These are phyloP conservation scores for Verticillium klebahnii DNA, from an alignment of 2,329 filamentous ascomycete genomes.

Conservation along the genomic window DNA sequence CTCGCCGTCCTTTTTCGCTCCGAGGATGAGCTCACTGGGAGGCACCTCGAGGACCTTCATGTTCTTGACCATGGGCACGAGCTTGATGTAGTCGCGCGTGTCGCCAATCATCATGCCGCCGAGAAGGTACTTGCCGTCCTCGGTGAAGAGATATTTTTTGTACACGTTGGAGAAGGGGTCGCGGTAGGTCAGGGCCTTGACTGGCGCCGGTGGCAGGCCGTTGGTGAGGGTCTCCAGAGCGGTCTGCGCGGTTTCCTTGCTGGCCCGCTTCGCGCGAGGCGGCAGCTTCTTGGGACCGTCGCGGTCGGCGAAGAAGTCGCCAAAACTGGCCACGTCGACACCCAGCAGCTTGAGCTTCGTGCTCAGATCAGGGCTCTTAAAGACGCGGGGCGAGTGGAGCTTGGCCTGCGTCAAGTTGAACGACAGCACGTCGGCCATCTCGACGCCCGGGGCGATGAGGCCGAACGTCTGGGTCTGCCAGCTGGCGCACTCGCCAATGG, in stretches of 20 bases:
- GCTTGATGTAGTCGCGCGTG: constrained; percentile 82
- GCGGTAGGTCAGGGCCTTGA: constrained; percentile 83
- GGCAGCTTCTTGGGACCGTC: constrained; percentile 78
- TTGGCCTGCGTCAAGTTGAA: constrained; percentile 87
- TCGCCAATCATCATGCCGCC: constrained; percentile 99
- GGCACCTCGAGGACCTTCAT: constrained; percentile 75
- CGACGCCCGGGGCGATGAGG: constrained; percentile 82
- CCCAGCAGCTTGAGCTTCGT: constrained; percentile 88
- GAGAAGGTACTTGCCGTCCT: constrained; percentile 83
- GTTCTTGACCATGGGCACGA: constrained; percentile 81
- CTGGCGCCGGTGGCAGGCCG: constrained; percentile 52
- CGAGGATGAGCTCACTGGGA: constrained; percentile 79
- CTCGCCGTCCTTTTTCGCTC: constrained; percentile 67
- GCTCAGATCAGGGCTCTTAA: constrained; percentile 81
- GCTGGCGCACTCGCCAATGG: constrained; percentile 86
- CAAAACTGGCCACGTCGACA: constrained; percentile 88
- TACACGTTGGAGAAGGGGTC: constrained; percentile 86
- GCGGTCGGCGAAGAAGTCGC: constrained; percentile 87
- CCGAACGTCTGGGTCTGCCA: constrained; percentile 86
- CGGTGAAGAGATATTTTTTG: constrained; percentile 89
- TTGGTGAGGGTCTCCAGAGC: constrained; percentile 46
- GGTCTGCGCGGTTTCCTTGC: constrained; percentile 27
- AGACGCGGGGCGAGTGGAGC: constrained; percentile 62
- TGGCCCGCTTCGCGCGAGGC: constrained; percentile 38
- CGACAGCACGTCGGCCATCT: constrained; percentile 87